Conservation (phyloP, 176 grass and related monocot genomes). For the Otatea glauca region DNA sequence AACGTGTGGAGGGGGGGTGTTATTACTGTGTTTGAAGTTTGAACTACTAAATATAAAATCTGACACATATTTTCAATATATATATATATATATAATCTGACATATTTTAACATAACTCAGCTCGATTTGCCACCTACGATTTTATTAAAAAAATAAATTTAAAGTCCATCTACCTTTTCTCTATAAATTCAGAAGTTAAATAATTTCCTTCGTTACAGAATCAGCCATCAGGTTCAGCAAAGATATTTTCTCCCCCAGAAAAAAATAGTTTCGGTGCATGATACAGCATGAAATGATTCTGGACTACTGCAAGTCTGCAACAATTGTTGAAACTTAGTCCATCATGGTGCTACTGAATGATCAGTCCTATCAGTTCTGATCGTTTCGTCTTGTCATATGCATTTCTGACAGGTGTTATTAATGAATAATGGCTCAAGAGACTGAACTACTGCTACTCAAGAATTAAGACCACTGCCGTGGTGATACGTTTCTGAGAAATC, state of each 20-base stretch:
- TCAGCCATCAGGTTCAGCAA: neutral
- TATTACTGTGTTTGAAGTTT: no score
- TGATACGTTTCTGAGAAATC: neutral
- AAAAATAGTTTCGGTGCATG: conserved; percentile 8
- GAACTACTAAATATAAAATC: neutral
- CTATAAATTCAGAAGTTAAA: neutral
- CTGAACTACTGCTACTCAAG: conserved; percentile 8
- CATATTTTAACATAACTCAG: neutral
- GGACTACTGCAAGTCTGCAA: conserved; percentile 32
- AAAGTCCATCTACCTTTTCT: neutral
- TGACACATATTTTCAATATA: neutral
- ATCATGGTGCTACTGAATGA: conserved; percentile 41
- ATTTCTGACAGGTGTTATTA: conserved; percentile 33
- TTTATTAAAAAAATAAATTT: neutral
- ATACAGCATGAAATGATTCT: conserved; percentile 6
- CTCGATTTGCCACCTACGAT: neutral
- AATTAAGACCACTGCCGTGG: neutral
- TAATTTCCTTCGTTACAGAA: neutral
- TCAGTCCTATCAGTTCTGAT: conserved; percentile 43
- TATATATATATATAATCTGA: no score
- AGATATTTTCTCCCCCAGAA: neutral
- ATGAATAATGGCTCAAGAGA: neutral
- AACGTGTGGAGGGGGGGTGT: no score
- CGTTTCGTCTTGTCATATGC: conserved; percentile 16
- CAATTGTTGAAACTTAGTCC: conserved; percentile 32